phyloP scores from a whole-genome alignment of 2,329 filamentous ascomycete genomes.

The Alternaria arborescens region DNA sequence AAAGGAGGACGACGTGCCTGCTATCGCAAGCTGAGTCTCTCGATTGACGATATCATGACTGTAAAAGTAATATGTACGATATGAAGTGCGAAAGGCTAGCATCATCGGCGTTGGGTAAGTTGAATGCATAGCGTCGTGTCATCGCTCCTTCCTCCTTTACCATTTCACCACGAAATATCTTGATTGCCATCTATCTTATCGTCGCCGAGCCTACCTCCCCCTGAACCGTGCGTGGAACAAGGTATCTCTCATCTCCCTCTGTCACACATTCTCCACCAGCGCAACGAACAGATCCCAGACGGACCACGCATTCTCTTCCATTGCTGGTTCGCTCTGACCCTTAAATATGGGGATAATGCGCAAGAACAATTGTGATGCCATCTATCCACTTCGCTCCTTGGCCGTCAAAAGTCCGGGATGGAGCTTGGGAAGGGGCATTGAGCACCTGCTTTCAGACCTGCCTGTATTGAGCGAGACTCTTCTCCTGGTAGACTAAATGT shows the following conservation, averaged over 20 bases:
- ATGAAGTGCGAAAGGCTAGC: conserved; percentile 20
- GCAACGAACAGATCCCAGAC: conserved; percentile 44
- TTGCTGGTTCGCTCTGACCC: conserved; percentile 36
- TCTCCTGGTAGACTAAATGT: conserved; percentile 49
- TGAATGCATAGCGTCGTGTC: conserved; percentile 21
- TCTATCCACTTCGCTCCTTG: conserved; percentile 15
- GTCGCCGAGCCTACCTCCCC: neutral
- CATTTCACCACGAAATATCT: neutral
- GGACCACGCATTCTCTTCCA: conserved; percentile 25
- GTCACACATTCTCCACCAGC: conserved; percentile 27
- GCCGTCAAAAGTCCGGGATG: neutral
- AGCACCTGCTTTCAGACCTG: conserved; percentile 46
- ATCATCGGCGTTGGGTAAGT: conserved; percentile 23
- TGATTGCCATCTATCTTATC: neutral
- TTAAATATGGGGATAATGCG: conserved; percentile 20
- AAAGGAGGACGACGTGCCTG: conserved; percentile 27
- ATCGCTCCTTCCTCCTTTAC: conserved; percentile 11
- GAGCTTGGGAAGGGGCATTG: conserved; percentile 24
- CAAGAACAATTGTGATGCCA: conserved; percentile 33
- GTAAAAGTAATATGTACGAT: conserved; percentile 28
- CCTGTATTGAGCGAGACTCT: conserved; percentile 42
- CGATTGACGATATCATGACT: neutral
- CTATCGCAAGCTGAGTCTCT: conserved; percentile 14
- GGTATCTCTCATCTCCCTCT: neutral
- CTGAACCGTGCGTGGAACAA: neutral